A percentile compares a stretch with the other conserved stretches of the same genome.
phyloP scores from a whole-genome alignment of 345 rosid genomes.

The Nasturtium officinale region DNA sequence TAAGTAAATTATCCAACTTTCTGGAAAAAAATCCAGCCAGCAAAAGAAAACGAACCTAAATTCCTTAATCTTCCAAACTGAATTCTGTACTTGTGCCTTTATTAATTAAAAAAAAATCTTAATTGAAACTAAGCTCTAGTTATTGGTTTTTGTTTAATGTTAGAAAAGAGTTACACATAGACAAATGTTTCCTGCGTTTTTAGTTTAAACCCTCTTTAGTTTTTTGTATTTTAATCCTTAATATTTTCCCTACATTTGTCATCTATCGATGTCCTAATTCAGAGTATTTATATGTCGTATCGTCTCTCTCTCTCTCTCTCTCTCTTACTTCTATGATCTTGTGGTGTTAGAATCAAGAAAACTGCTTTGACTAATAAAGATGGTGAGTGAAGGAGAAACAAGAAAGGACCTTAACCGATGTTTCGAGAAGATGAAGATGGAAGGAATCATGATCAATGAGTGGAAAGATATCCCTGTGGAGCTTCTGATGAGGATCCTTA shows the following conservation, averaged over 20 bases:
- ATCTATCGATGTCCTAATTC: background rate
- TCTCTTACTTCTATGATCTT: background rate
- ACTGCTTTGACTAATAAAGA: conserved; percentile 15
- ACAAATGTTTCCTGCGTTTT: conserved; percentile 19
- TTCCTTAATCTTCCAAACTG: no score
- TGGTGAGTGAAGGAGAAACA: conserved; percentile 17
- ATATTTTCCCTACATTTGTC: conserved; percentile 6
- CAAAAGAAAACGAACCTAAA: no score
- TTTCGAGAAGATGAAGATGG: conserved; percentile 52
- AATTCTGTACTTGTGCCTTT: background rate
- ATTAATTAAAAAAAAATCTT: background rate
- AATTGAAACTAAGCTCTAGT: background rate
- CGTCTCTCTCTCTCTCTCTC: background rate
- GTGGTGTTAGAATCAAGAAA: conserved; percentile 31
- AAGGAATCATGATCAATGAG: conserved; percentile 50
- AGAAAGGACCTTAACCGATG: background rate
- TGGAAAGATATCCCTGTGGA: conserved; percentile 96
- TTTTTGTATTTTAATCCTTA: background rate
- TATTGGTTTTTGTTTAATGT: background rate
- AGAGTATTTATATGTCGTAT: conserved; percentile 11
- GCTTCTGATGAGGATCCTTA: conserved; percentile 67
- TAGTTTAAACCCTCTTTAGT: background rate
- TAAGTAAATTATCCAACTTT: no score
- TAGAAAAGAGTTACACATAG: background rate
- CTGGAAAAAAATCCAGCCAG: no score